Conservation (phyloP, 768 basidiomycete genomes). For the Podaxis sp. region DNA sequence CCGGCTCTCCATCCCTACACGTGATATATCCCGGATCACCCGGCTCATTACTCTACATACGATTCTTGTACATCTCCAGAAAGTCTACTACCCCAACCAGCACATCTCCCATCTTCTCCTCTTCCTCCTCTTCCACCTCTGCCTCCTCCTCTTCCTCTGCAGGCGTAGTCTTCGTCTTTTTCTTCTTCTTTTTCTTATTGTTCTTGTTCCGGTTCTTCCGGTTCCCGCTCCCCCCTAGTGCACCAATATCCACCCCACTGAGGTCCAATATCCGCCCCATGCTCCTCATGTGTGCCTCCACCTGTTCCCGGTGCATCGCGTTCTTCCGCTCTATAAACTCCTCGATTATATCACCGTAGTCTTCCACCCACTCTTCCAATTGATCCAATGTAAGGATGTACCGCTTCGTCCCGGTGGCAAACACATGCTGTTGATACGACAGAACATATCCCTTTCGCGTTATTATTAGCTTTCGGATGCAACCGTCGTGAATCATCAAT, state of each 20-base stretch:
- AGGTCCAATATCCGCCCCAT: constrained; percentile 13
- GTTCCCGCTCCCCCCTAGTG: neutral
- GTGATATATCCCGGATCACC: constrained; percentile 12
- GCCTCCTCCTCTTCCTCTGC: neutral
- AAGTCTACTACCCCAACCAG: constrained; percentile 13
- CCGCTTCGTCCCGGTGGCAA: constrained; percentile 16
- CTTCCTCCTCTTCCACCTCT: constrained; percentile 6
- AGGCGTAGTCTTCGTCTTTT: neutral
- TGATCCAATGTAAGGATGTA: constrained; percentile 14
- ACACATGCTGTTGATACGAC: constrained; percentile 17
- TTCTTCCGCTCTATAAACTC: constrained; percentile 17
- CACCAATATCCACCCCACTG: constrained; percentile 13
- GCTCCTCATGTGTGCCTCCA: constrained; percentile 16
- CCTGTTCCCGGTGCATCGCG: constrained; percentile 14
- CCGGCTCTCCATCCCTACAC: neutral
- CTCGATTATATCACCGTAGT: constrained; percentile 14
- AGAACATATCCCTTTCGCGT: constrained; percentile 14
- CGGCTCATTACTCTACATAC: constrained; percentile 3
- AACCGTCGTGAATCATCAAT: neutral
- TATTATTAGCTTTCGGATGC: neutral
- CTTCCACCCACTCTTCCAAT: constrained; percentile 16
- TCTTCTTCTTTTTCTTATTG: constrained; percentile 15
- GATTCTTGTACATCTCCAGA: constrained; percentile 14
- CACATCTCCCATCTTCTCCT: constrained; percentile 10
- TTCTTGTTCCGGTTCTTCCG: constrained; percentile 11